These are phyloP conservation scores for Musa schizocarpa DNA, from an alignment of 176 grass and related monocot species.

Conservation along the genomic window DNA sequence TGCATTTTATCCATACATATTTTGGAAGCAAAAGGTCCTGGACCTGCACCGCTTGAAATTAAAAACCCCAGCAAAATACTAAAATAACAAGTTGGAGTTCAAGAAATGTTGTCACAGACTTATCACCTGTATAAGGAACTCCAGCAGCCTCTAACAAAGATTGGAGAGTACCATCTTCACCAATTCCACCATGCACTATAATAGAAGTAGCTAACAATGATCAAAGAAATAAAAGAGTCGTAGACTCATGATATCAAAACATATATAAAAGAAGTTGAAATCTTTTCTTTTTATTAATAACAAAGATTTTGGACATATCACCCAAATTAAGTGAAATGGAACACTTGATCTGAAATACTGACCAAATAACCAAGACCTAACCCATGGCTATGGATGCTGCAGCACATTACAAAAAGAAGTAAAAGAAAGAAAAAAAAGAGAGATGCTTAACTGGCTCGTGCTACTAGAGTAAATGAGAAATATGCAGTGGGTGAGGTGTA, in stretches of 20 bases:
- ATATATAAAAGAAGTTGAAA: too few species aligned
- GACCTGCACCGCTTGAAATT: conserved; percentile 44
- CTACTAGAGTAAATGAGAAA: not conserved
- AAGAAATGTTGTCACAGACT: conserved; percentile 2
- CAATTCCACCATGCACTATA: conserved; percentile 97
- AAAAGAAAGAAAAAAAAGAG: too few species aligned
- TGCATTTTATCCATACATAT: conserved; percentile 88
- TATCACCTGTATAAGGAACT: conserved; percentile 80
- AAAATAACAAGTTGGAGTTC: conserved; percentile 11
- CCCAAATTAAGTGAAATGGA: not conserved
- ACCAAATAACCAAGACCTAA: not conserved
- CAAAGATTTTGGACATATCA: not conserved
- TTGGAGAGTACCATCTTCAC: conserved; percentile 94
- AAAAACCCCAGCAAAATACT: conserved; percentile 9
- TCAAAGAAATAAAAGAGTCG: not conserved
- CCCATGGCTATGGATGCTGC: too few species aligned
- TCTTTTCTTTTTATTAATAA: too few species aligned
- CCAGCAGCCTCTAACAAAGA: conserved; percentile 64
- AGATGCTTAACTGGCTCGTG: too few species aligned
- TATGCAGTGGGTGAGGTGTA: too few species aligned
- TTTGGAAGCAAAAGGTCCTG: conserved; percentile 72
- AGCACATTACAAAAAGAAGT: too few species aligned
- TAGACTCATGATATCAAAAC: too few species aligned
- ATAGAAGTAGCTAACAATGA: conserved; percentile 15
- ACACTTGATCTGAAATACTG: not conserved